phyloP scores from a whole-genome alignment of 352 stramenopile species.

The Phytophthora pini region DNA sequence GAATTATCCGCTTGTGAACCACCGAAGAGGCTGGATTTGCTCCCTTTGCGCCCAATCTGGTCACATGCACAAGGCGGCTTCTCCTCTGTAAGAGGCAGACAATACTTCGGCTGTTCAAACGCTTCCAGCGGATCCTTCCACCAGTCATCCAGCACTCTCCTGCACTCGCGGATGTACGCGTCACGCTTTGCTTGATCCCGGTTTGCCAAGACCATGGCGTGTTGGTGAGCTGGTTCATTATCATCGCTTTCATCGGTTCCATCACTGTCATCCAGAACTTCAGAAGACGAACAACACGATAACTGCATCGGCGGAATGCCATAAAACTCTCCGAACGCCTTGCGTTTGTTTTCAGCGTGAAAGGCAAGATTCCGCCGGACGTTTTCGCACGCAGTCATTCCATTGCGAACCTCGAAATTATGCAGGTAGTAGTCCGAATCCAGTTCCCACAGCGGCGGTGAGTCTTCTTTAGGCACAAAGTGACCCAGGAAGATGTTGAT shows the following conservation, averaged over 20 bases:
- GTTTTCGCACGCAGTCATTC: conserved; percentile 62
- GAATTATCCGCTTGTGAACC: not conserved
- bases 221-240: conserved; percentile 35
- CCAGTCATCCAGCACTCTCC: conserved; percentile 81
- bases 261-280: conserved; percentile 41
- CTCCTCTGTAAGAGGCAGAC: conserved; percentile 24
- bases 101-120: conserved; percentile 70
- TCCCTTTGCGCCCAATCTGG: conserved; percentile 28
- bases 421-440: conserved; percentile 93
- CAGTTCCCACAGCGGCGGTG: conserved; percentile 81
- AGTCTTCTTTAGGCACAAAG: conserved; percentile 75
- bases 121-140: conserved; percentile 83
- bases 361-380: conserved; percentile 68
- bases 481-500: conserved; percentile 99
- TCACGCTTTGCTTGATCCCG: conserved; percentile 67
- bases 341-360: conserved; percentile 67
- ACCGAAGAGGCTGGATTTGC: conserved; percentile 11
- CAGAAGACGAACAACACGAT: conserved; percentile 45
- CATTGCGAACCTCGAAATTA: conserved; percentile 89
- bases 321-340: conserved; percentile 46
- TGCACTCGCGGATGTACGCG: conserved; percentile 82
- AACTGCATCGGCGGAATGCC: conserved; percentile 31
- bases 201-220: conserved; percentile 23
- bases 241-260: conserved; percentile 35
- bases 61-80: conserved; percentile 34